Evolutionary conservation across 345 rosid species (phyloP).

Genomic region (Linum usitatissimum): DNA sequence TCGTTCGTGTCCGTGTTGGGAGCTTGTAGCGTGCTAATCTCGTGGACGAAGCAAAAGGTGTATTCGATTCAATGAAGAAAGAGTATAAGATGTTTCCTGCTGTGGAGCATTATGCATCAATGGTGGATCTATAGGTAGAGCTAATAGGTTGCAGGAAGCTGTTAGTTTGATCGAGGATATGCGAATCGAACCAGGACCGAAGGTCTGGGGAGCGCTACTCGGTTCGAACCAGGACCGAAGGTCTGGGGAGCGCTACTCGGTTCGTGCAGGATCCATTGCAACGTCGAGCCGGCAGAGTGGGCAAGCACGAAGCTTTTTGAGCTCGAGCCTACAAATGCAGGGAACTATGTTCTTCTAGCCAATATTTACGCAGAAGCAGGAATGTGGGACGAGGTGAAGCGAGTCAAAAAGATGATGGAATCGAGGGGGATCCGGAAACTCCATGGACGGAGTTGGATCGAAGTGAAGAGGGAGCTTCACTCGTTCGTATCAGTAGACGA

Average conservation of each 20-base stretch:
- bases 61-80: background rate
- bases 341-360: constrained; percentile 25
- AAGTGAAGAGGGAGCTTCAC: constrained; percentile 37
- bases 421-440: constrained; percentile 20
- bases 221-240: constrained; percentile 24
- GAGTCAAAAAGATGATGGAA: constrained; percentile 17
- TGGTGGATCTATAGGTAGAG: constrained; percentile 35
- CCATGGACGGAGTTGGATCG: constrained; percentile 19
- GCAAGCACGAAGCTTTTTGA: constrained; percentile 23
- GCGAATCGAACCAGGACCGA: constrained; percentile 22
- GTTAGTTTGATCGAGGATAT: constrained; percentile 17
- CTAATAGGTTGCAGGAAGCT: constrained; percentile 21
- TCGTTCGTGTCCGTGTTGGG: background rate
- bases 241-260: constrained; percentile 31
- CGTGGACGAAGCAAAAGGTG: background rate
- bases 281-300: constrained; percentile 21
- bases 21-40: background rate
- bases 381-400: constrained; percentile 19
- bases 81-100: constrained; percentile 4
- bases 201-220: constrained; percentile 29
- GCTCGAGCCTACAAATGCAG: constrained; percentile 26
- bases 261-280: constrained; percentile 21
- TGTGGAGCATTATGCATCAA: constrained; percentile 82
- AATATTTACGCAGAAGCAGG: constrained; percentile 23
- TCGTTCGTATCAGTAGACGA: constrained; percentile 61